Conservation (phyloP, 2,329 filamentous ascomycete genomes). For the Monosporascus sp. region DNA sequence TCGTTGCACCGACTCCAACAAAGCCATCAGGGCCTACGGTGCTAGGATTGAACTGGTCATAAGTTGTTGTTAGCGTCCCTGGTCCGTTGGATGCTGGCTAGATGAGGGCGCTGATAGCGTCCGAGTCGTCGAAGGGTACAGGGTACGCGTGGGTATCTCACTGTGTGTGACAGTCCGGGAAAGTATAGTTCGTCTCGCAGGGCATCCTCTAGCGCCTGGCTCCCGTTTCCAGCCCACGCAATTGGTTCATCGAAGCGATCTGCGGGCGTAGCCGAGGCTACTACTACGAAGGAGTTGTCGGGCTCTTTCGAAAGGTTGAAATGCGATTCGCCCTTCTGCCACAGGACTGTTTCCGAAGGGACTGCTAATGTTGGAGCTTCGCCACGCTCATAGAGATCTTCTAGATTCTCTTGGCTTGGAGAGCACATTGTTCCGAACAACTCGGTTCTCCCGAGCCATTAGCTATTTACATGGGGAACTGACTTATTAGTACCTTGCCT, state of each 20-base stretch:
- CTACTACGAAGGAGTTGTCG: not conserved
- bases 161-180: not conserved
- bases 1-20: not conserved
- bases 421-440: not conserved
- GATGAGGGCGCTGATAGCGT: no score
- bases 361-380: not conserved
- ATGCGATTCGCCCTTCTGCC: not conserved
- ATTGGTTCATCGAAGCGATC: not conserved
- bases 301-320: not conserved
- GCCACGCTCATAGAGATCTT: not conserved
- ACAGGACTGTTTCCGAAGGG: not conserved
- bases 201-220: not conserved
- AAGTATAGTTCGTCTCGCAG: not conserved
- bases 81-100: no score
- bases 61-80: not conserved
- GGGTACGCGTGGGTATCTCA: not conserved
- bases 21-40: not conserved
- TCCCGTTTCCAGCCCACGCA: not conserved
- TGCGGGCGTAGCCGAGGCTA: not conserved
- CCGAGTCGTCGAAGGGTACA: not conserved
- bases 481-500: no score
- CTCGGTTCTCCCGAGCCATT: not conserved
- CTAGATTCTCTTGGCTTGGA: not conserved
- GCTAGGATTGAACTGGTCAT: not conserved
- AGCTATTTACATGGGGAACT: not conserved